Base-by-base conservation (phyloP, 805 yeast genomes). In the Candida ulmi region DNA sequence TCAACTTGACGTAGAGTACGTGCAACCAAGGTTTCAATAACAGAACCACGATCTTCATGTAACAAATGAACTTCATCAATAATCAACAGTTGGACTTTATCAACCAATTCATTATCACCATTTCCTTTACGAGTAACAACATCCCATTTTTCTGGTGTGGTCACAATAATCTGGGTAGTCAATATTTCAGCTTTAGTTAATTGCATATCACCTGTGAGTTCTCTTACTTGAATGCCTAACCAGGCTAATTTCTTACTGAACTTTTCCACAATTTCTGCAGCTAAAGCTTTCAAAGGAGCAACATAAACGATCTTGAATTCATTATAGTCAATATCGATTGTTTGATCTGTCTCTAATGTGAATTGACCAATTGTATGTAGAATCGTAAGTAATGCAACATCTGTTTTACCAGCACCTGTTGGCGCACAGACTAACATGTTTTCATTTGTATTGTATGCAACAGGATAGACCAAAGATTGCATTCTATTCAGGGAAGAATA, bases 41-140 rank as follows among this genome's bases (percentile, higher is more conserved):
- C 99, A 8, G 97, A 87, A 52, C 99, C 99, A 68, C 99, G 78
- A 40, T 93, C 99, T 74, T 93, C 99, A 52, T 93, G 98, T 38
- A 93, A 71, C 55, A 93, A 68, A 71, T 93, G 99, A 0, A 93
- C 98, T 63, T 93, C 99, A 69, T 93, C 99, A 44, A 93, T 90
- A 43, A 93, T 87, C 41, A 93, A 65, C 12, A 93, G 64, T 58
- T 82, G 86, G 9, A 93, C 95, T 51, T 88, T 88, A 11, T 84
- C 78, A 3, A 87, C 86, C 35, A 90, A 61, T 49, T 88, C 95
- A 36, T 77, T 78, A 52, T 90, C 97, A 38, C 96, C 97, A 49
- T 74, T 83, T 29, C 90, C 82, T 57, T 93, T 93, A 56, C 98
- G 76, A 0, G 99, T 91, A 2, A 93, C 96, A 2, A 93, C 97